Evolutionary conservation across 805 yeast genomes (phyloP).

Genomic region (Candida insectorum): DNA sequence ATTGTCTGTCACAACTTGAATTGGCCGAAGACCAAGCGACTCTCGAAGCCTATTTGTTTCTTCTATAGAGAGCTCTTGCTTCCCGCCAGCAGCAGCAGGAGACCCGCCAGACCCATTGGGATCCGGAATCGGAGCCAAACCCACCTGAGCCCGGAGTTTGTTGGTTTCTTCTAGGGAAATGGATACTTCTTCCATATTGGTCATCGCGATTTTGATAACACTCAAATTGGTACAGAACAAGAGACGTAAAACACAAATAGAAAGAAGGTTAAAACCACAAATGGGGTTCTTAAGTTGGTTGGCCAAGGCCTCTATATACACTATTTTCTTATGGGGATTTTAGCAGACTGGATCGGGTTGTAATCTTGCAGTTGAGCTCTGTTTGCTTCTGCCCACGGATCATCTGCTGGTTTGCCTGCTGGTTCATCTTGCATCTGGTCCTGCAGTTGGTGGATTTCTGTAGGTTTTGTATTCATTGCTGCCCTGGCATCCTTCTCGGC

Average conservation of each 20-base stretch:
- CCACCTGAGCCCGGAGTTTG: constrained; percentile 33
- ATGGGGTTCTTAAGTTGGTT: background rate
- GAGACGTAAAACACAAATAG: background rate
- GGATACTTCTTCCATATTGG: constrained; percentile 19
- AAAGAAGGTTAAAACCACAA: background rate
- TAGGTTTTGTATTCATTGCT: background rate
- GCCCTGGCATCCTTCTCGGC: background rate
- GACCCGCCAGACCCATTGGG: background rate
- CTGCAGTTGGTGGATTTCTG: background rate
- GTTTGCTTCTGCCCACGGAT: constrained; percentile 39
- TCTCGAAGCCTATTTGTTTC: constrained; percentile 55
- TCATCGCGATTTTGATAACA: background rate
- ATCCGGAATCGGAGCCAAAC: constrained; percentile 35
- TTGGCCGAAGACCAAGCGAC: constrained; percentile 53
- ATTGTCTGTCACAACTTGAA: constrained; percentile 20
- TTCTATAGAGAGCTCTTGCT: constrained; percentile 35
- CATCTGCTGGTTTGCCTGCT: constrained; percentile 3
- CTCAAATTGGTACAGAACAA: too few species aligned
- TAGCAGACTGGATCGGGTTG: constrained; percentile 37
- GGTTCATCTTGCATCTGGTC: constrained; percentile 3
- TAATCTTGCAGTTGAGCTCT: constrained; percentile 13
- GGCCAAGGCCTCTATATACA: background rate
- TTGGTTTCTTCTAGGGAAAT: constrained; percentile 44
- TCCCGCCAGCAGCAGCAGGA: background rate
- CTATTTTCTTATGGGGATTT: constrained; percentile 32